Evolutionary conservation across 306 rosid species (phyloP).

Genomic region (Cucumis hystrix): DNA sequence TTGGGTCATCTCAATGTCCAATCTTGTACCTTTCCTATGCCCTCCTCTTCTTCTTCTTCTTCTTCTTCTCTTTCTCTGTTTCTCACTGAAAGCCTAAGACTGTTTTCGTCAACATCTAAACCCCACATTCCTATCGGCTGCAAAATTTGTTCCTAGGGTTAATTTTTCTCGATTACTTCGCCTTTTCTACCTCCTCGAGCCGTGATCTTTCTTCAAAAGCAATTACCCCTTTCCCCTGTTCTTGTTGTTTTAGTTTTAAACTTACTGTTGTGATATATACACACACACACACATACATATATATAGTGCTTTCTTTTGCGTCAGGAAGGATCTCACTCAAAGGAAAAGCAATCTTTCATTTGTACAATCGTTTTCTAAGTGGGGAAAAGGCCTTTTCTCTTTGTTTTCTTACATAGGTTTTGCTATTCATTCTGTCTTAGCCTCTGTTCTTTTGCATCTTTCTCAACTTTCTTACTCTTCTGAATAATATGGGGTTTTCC

Average conservation of each 20-base stretch:
- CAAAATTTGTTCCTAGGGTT: background rate
- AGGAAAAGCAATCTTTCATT: background rate
- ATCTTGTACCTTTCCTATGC: background rate
- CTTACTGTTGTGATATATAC: background rate
- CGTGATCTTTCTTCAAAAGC: conserved; percentile 1
- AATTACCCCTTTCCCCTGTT: background rate
- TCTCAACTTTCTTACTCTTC: background rate
- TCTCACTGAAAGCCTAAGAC: background rate
- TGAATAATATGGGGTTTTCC: background rate
- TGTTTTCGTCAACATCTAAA: background rate
- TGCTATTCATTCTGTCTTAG: background rate
- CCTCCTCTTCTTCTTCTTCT: background rate
- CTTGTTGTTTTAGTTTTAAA: background rate
- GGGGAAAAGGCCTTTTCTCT: background rate
- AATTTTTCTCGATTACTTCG: background rate
- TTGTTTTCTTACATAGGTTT: background rate
- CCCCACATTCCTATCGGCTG: background rate
- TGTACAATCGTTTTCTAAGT: background rate
- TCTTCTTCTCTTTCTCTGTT: background rate
- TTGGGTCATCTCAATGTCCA: background rate
- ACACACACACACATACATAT: too few species aligned
- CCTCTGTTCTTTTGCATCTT: background rate
- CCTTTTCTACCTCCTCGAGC: background rate
- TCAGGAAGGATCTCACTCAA: background rate
- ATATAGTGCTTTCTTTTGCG: background rate